phyloP scores from a whole-genome alignment of 805 yeast species.

The Saturnispora dispora region DNA sequence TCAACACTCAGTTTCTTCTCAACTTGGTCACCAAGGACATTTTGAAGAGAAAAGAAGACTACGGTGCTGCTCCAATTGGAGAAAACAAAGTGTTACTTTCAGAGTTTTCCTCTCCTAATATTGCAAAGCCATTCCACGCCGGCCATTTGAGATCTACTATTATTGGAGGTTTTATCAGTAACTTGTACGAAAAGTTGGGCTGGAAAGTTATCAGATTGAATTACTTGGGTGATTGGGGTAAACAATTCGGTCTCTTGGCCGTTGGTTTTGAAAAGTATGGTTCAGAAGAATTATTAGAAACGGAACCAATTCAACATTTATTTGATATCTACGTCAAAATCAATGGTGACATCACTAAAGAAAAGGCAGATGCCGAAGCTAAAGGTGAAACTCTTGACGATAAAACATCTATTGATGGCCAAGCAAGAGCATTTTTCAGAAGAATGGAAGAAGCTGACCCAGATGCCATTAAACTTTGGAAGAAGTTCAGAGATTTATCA shows the following conservation, averaged over 20 bases:
- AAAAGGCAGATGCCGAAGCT: slow-evolving; percentile 43
- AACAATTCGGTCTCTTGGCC: slow-evolving; percentile 94
- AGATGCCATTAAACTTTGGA: slow-evolving; percentile 70
- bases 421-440: slow-evolving; percentile 81
- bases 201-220: slow-evolving; percentile 90
- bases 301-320: slow-evolving; percentile 88
- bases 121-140: slow-evolving; percentile 99
- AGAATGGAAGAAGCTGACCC: slow-evolving; percentile 91
- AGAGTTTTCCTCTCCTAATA: slow-evolving; percentile 96
- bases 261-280: slow-evolving; percentile 89
- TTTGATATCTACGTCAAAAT: slow-evolving; percentile 88
- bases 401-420: slow-evolving; percentile 53
- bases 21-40: slow-evolving; percentile 63
- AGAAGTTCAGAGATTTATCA: slow-evolving; percentile 80
- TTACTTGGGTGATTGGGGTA: slow-evolving; percentile 99
- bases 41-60: slow-evolving; percentile 48
- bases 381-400: slow-evolving; percentile 43
- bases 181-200: slow-evolving; percentile 82
- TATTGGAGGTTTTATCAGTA: slow-evolving; percentile 91
- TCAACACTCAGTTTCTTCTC: slow-evolving; percentile 56
- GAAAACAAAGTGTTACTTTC: slow-evolving; percentile 60
- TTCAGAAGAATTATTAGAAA: slow-evolving; percentile 53
- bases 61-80: slow-evolving; percentile 73
- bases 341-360: slow-evolving; percentile 64
- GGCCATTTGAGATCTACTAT: slow-evolving; percentile 97